Evolutionary conservation across 2,329 filamentous ascomycete genomes (phyloP).

Genomic region (Aspergillus hortae): DNA sequence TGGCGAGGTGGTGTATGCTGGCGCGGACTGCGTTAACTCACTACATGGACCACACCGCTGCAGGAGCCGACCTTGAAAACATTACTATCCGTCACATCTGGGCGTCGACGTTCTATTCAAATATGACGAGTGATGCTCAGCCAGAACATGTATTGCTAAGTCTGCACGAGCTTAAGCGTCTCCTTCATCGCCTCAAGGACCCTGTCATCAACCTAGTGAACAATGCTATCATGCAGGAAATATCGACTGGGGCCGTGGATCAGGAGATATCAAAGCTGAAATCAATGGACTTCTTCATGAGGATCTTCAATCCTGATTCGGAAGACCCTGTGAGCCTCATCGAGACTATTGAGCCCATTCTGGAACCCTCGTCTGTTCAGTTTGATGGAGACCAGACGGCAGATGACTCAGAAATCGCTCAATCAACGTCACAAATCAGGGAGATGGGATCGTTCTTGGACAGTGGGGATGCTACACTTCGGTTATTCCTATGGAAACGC

Average conservation of each 20-base stretch:
- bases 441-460: slow-evolving; percentile 85
- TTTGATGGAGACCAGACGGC: slow-evolving; percentile 17
- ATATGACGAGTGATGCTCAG: slow-evolving; percentile 51
- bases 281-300: slow-evolving; percentile 94
- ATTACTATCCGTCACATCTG: slow-evolving; percentile 62
- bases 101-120: slow-evolving; percentile 62
- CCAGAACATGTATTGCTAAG: slow-evolving; percentile 60
- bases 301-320: slow-evolving; percentile 78
- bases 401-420: slow-evolving; percentile 33
- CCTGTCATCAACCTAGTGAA: slow-evolving; percentile 65
- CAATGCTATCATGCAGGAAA: slow-evolving; percentile 81
- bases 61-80: slow-evolving; percentile 32
- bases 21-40: slow-evolving; percentile 52
- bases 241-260: slow-evolving; percentile 79
- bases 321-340: slow-evolving; percentile 81
- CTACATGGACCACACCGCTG: slow-evolving; percentile 30
- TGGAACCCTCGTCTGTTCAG: slow-evolving; percentile 60
- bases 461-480: slow-evolving; percentile 74
- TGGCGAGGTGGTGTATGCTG: slow-evolving; percentile 59
- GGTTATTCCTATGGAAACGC: slow-evolving; percentile 84
- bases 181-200: slow-evolving; percentile 49
- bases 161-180: slow-evolving; percentile 59
- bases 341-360: slow-evolving; percentile 84
- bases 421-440: slow-evolving; percentile 53
- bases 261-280: slow-evolving; percentile 88